Evolutionary conservation across 2,329 filamentous ascomycete genomes (phyloP), one percentile per base, ranked within the genome.

Genomic region (Chaetomium globosum): DNA sequence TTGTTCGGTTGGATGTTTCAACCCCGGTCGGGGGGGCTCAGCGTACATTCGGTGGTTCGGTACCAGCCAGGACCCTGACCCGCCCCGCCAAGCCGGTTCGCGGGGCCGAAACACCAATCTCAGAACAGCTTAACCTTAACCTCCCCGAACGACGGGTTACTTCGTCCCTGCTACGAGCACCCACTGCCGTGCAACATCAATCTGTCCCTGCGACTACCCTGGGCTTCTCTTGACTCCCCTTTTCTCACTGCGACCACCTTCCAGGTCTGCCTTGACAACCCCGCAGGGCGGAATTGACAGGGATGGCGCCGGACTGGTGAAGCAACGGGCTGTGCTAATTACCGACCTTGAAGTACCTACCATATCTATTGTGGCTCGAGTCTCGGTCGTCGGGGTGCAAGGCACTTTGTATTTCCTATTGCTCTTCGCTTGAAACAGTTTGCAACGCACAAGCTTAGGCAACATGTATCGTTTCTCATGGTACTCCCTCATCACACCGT

Each of bases 401-500:
- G 21, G 23, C 49, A 19, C 51, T 53, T 16, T 5, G 51, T 53
- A 28, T n/a, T 26, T 43, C 13, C 39, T 43, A 43, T 26, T 16
- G 23, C 23, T 16, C 19, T 16, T n/a, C 26, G 28, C 51, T 26
- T 26, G 13, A 8, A 28, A 19, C 26, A 31, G 16, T 16, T 21
- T 39, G 39, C 30, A 58, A 19, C 56, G 16, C 39, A 48, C 39
- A 4, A 36, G 3, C 48, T 39, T 16, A 28, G n/a, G 21, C n/a
- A 31, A 30, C 19, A 69, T 71, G 69, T 23, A 26, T 26, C 63
- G 21, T 16, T 55, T 65, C 5, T 58, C 58, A 19, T 67, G 67
- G 66, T 59, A 57, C 39, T 64, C 67, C 12, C 49, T 68, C n/a
- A 56, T 70, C 28, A 31, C 71, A 54, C 59, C 68, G 21, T 54